Evolutionary conservation across 2,329 filamentous ascomycete species (phyloP).

Genomic region (Fusarium papillatum): DNA sequence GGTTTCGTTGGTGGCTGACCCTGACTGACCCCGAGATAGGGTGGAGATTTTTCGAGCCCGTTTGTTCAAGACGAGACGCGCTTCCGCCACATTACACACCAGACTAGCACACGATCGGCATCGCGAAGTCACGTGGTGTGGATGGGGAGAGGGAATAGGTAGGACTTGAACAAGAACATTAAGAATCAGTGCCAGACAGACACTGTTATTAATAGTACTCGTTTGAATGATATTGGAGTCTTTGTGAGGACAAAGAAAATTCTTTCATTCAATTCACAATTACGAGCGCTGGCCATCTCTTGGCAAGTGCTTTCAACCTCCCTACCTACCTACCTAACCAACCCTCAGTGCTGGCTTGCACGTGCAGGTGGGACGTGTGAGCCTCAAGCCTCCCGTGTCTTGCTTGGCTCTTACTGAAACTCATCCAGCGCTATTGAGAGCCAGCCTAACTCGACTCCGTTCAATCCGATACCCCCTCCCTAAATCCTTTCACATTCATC

Average conservation of each 20-base stretch:
- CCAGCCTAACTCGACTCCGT: slow-evolving; percentile 15
- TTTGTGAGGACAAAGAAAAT: slow-evolving; percentile 19
- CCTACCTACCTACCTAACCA: neutral
- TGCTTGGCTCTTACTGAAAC: slow-evolving; percentile 15
- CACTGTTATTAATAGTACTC: neutral
- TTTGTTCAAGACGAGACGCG: slow-evolving; percentile 37
- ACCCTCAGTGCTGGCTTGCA: slow-evolving; percentile 21
- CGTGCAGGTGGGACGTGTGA: slow-evolving; percentile 42
- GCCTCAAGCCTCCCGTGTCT: slow-evolving; percentile 14
- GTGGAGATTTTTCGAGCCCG: slow-evolving; percentile 33
- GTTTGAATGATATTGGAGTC: neutral
- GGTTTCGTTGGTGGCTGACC: slow-evolving; percentile 5
- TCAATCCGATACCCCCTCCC: slow-evolving; percentile 10
- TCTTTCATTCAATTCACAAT: neutral
- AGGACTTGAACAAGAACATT: neutral
- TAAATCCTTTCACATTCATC: slow-evolving; percentile 19
- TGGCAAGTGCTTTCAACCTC: slow-evolving; percentile 24
- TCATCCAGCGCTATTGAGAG: slow-evolving; percentile 9
- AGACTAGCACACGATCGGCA: slow-evolving; percentile 24
- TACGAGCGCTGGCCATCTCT: slow-evolving; percentile 8
- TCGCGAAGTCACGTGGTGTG: slow-evolving; percentile 44
- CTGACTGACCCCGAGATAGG: neutral
- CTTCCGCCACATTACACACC: slow-evolving; percentile 20
- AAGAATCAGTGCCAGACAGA: neutral
- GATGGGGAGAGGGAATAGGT: neutral